Conservation (phyloP, 352 stramenopile species). For the Globisporangium nagaii region DNA sequence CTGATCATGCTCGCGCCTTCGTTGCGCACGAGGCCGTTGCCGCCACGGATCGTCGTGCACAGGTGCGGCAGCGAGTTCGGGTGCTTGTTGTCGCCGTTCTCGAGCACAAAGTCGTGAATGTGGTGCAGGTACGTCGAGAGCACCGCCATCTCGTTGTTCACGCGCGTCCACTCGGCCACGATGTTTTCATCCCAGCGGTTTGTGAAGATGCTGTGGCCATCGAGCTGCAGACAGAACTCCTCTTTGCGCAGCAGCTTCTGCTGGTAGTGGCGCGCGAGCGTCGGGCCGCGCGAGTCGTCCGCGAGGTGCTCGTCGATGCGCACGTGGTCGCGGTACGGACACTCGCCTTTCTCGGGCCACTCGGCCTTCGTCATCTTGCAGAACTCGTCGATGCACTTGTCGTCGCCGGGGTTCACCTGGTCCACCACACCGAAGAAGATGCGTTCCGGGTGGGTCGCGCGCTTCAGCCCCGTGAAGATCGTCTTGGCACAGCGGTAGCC, state of each 20-base stretch:
- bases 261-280: slow-evolving; percentile 73
- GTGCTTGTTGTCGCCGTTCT: slow-evolving; percentile 71
- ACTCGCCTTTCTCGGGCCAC: slow-evolving; percentile 58
- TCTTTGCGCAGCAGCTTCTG: slow-evolving; percentile 71
- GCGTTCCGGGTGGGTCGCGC: slow-evolving; percentile 58
- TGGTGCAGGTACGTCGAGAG: slow-evolving; percentile 80
- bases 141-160: slow-evolving; percentile 83
- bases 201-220: slow-evolving; percentile 84
- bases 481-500: slow-evolving; percentile 77
- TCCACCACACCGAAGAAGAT: slow-evolving; percentile 82
- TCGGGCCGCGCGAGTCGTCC: slow-evolving; percentile 71
- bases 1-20: slow-evolving; percentile 79
- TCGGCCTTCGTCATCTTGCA: slow-evolving; percentile 67
- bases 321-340: slow-evolving; percentile 68
- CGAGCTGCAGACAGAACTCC: slow-evolving; percentile 83
- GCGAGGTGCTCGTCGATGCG: slow-evolving; percentile 59
- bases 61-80: slow-evolving; percentile 60
- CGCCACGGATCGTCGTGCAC: slow-evolving; percentile 68
- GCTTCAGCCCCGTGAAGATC: slow-evolving; percentile 73
- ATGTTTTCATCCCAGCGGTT: slow-evolving; percentile 79
- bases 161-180: slow-evolving; percentile 61
- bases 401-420: slow-evolving; percentile 69
- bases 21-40: slow-evolving; percentile 63
- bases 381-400: slow-evolving; percentile 68
- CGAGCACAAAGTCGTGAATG: slow-evolving; percentile 74